These are phyloP conservation scores for Schoenoplectus tabernaemontani DNA, from an alignment of 202 grass and related monocot genomes.

Conservation along the genomic window DNA sequence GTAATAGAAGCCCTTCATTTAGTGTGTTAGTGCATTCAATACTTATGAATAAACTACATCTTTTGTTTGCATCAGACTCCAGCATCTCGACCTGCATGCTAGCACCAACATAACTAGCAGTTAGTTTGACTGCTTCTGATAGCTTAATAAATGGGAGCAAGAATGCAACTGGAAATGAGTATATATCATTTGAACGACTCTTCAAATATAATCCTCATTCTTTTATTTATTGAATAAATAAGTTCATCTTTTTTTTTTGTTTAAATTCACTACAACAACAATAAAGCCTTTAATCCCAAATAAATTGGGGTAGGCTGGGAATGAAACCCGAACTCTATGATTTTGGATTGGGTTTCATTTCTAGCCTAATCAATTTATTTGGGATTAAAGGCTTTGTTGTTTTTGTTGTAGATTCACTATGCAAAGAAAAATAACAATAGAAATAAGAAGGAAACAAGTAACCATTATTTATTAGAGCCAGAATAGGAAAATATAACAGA, in stretches of 20 bases:
- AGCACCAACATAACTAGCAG: conserved; percentile 16
- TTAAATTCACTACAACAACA: neutral
- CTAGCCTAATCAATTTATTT: no score
- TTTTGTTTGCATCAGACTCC: conserved; percentile 67
- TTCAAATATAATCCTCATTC: neutral
- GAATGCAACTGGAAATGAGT: neutral
- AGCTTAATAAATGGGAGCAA: neutral
- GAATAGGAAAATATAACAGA: neutral
- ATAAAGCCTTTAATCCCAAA: no score
- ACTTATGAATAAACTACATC: conserved; percentile 68
- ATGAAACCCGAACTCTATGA: no score
- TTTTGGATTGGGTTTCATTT: no score
- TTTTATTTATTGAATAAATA: neutral
- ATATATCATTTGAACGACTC: neutral
- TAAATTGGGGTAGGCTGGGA: no score
- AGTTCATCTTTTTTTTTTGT: neutral
- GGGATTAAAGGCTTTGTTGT: no score
- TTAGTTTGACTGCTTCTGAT: conserved; percentile 1
- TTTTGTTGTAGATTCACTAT: no score
- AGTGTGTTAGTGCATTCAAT: conserved; percentile 93
- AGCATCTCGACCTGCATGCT: conserved; percentile 71
- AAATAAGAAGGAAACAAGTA: neutral
- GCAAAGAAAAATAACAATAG: neutral
- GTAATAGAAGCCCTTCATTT: conserved; percentile 85
- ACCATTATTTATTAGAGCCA: neutral